Percentiles rank a stretch among this genome's conserved stretches.
Evolutionary conservation across 78 protist species (phyloP).

Genomic region (Monosiga brevicollis): DNA sequence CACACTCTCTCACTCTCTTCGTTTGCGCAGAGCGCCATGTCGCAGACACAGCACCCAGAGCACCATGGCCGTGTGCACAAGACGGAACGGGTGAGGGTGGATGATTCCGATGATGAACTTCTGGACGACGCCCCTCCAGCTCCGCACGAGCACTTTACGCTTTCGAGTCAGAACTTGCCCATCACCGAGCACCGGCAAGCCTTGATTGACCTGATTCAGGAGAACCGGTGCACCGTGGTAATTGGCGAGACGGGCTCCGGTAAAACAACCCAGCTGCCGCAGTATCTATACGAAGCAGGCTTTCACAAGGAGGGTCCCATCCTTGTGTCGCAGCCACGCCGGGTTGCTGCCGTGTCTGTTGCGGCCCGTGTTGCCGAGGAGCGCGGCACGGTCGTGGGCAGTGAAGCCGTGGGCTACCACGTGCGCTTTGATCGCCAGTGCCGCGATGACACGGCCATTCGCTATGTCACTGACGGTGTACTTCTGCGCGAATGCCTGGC

Average conservation of each 20-base stretch:
- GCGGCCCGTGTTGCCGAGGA: slow-evolving; percentile 61
- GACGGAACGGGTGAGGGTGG: too few relatives aligned
- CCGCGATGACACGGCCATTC: slow-evolving; percentile 20
- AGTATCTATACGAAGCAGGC: slow-evolving; percentile 32
- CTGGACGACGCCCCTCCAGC: too few relatives aligned
- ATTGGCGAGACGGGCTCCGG: slow-evolving; percentile 75
- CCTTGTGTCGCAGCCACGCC: slow-evolving; percentile 65
- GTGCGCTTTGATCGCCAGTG: slow-evolving; percentile 60
- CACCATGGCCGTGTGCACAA: too few relatives aligned
- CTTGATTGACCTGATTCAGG: slow-evolving; percentile 1
- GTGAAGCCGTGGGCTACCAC: slow-evolving; percentile 66
- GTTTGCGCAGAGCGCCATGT: too few relatives aligned
- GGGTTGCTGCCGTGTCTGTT: slow-evolving; percentile 63
- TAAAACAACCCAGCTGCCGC: slow-evolving; percentile 73
- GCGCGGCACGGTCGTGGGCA: slow-evolving; percentile 36
- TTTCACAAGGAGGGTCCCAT: neutral
- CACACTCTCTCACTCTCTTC: too few relatives aligned
- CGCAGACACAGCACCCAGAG: too few relatives aligned
- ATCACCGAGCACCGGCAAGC: neutral
- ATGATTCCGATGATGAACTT: too few relatives aligned
- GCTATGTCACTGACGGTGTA: slow-evolving; percentile 74
- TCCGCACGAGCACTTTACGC: too few relatives aligned
- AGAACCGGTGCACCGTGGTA: slow-evolving; percentile 4
- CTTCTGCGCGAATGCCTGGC: slow-evolving; percentile 58
- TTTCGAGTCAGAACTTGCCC: slow-evolving; percentile 45